Conservation (phyloP, 148 eudicot species). For the Rhododendron simsii region DNA sequence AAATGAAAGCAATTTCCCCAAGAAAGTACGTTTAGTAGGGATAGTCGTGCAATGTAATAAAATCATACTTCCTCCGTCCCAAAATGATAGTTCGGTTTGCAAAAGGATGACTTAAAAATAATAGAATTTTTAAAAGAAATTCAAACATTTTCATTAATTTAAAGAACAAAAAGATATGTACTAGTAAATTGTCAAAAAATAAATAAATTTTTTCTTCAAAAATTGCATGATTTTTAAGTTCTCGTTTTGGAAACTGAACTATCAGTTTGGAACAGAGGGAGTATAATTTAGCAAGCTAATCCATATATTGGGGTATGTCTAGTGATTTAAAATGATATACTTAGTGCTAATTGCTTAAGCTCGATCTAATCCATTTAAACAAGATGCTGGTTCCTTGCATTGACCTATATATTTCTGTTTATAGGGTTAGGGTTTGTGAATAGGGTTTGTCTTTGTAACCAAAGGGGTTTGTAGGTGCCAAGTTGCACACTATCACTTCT, state of each 20-base stretch:
- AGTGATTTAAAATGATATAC: no score
- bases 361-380: neutral
- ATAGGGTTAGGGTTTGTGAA: conserved; percentile 17
- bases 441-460: conserved; percentile 22
- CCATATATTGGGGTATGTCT: neutral
- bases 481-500: conserved; percentile 8
- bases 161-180: no score
- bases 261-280: no score
- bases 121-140: no score
- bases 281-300: neutral
- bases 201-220: no score
- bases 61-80: no score
- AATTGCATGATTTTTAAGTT: no score
- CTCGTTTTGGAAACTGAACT: no score
- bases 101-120: no score
- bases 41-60: neutral
- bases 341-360: neutral
- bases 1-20: neutral
- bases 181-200: no score
- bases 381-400: neutral
- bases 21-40: neutral
- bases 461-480: conserved; percentile 8
- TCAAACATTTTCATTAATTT: no score
- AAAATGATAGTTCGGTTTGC: no score
- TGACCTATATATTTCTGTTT: neutral